Percentiles rank a stretch among this genome's conserved stretches.
Conservation (phyloP, 495 filamentous ascomycete genomes). For the Aspergillus egyptiacus region DNA sequence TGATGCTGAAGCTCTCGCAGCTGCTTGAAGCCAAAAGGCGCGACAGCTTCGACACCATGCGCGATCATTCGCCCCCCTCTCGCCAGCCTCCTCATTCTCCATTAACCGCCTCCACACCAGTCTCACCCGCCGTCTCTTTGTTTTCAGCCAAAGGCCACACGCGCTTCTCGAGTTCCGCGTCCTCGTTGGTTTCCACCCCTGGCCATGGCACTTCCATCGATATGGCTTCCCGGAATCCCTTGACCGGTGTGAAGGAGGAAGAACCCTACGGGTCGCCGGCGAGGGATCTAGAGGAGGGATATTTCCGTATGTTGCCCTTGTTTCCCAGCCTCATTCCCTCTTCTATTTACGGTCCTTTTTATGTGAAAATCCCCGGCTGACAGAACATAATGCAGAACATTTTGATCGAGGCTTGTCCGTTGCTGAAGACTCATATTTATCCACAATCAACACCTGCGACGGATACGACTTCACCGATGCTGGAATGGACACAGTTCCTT, state of each 20-base stretch:
- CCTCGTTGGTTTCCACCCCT: conserved; percentile 52
- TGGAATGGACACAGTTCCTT: conserved; percentile 52
- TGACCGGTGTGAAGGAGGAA: conserved; percentile 52
- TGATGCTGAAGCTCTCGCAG: conserved; percentile 27
- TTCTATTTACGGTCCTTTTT: conserved; percentile 6
- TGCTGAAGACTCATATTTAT: conserved; percentile 32
- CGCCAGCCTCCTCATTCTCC: conserved; percentile 27
- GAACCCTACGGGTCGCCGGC: conserved; percentile 41
- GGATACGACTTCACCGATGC: conserved; percentile 58
- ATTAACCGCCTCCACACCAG: conserved; percentile 37
- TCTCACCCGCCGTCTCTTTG: conserved; percentile 38
- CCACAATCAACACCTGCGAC: conserved; percentile 29
- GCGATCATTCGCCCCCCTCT: conserved; percentile 14
- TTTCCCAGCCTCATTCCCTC: conserved; percentile 14
- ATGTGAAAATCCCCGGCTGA: conserved; percentile 9
- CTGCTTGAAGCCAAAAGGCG: conserved; percentile 25
- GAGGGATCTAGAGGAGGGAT: conserved; percentile 39
- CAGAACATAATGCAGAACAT: conserved; percentile 25
- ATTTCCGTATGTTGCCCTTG: conserved; percentile 37
- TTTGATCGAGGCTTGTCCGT: conserved; percentile 30
- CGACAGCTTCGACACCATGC: conserved; percentile 25
- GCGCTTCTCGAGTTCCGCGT: conserved; percentile 52
- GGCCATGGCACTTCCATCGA: conserved; percentile 48
- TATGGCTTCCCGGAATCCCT: conserved; percentile 38
- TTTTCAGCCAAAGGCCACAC: conserved; percentile 38